Conservation (phyloP, 768 basidiomycete genomes). For the Mycena polygramma region DNA sequence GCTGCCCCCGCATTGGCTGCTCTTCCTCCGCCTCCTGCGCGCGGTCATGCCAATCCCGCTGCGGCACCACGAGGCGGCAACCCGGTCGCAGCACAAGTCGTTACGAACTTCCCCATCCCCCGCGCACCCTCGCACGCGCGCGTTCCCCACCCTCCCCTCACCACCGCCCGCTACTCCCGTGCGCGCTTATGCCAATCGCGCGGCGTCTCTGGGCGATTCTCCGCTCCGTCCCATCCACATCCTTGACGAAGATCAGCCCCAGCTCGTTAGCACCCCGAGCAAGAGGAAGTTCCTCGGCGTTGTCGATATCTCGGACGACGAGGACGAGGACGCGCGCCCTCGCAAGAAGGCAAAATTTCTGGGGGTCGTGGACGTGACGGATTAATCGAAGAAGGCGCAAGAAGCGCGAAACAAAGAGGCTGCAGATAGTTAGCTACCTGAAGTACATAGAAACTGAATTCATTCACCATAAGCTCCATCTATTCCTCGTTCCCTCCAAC, state of each 20-base stretch:
- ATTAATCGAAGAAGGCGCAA: neutral
- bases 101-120: no score
- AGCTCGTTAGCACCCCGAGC: neutral
- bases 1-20: no score
- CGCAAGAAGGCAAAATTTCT: slow-evolving; percentile 6
- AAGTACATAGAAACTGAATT: no score
- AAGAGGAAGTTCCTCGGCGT: slow-evolving; percentile 12
- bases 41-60: no score
- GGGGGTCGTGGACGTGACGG: slow-evolving; percentile 20
- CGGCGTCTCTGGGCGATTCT: neutral
- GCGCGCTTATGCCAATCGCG: neutral
- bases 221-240: neutral
- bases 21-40: neutral
- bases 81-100: no score
- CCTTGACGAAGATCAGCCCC: neutral
- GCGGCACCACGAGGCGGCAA: no score
- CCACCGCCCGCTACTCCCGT: neutral
- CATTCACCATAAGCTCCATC: no score
- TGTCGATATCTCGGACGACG: slow-evolving; percentile 9
- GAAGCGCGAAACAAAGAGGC: no score
- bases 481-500: no score
- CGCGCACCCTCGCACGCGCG: no score
- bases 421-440: no score
- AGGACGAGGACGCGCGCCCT: slow-evolving; percentile 5
- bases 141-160: no score